phyloP scores from a whole-genome alignment of 768 basidiomycete species.

The Hypholoma fasciculare region DNA sequence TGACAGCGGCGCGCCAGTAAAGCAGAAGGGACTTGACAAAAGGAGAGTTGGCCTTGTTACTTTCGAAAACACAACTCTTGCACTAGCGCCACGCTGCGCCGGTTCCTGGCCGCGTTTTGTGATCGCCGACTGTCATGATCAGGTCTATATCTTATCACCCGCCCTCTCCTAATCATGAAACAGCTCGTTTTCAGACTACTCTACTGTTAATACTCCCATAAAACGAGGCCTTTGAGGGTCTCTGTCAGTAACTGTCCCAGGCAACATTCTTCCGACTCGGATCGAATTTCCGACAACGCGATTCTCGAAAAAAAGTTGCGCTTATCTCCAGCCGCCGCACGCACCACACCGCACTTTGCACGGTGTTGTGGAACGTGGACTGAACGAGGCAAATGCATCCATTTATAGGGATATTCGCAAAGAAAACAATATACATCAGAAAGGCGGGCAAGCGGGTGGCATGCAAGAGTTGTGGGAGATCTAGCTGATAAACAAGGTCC shows the following conservation, averaged over 20 bases:
- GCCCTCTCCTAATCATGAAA: background rate
- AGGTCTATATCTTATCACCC: constrained; percentile 2
- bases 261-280: background rate
- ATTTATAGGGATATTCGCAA: constrained; percentile 15
- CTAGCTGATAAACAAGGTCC: constrained; percentile 6
- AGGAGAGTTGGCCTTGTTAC: background rate
- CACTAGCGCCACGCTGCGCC: background rate
- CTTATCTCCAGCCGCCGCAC: background rate
- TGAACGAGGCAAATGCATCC: constrained; percentile 18
- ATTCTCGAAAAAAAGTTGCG: constrained; percentile 4
- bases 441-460: background rate
- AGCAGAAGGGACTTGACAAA: background rate
- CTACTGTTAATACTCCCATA: constrained; percentile 3
- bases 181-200: background rate
- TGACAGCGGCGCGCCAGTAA: background rate
- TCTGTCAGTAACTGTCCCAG: too few species aligned
- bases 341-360: too few species aligned
- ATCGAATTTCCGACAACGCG: constrained; percentile 5
- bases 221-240: background rate
- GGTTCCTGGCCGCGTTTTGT: background rate
- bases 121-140: constrained; percentile 9
- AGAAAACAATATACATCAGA: background rate
- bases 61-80: background rate
- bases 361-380: constrained; percentile 20
- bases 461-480: background rate